Percentiles rank a stretch among this genome's conserved stretches.
Conservation (phyloP, 2,329 filamentous ascomycete genomes). For the Fusarium sp. region DNA sequence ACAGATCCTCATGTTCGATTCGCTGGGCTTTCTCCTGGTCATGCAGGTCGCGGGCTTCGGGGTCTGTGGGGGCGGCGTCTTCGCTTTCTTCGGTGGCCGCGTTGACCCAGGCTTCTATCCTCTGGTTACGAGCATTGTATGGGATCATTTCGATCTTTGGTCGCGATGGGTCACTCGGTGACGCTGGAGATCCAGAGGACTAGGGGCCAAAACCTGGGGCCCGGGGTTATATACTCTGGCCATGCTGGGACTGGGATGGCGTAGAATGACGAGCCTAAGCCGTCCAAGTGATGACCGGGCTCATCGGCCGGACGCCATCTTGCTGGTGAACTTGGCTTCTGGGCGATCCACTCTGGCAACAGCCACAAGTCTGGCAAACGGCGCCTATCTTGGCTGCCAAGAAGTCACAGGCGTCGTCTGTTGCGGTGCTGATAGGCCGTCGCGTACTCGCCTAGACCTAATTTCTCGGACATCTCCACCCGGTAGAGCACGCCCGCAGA, state of each 20-base stretch:
- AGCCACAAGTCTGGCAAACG: conserved; percentile 42
- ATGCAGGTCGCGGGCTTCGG: conserved; percentile 44
- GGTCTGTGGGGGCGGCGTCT: conserved; percentile 40
- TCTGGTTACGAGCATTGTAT: conserved; percentile 41
- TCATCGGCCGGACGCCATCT: conserved; percentile 38
- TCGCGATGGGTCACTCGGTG: conserved; percentile 36
- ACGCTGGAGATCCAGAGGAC: conserved; percentile 31
- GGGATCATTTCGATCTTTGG: conserved; percentile 42
- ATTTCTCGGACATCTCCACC: conserved; percentile 33
- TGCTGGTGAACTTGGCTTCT: conserved; percentile 36
- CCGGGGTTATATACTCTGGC: conserved; percentile 41
- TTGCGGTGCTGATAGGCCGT: conserved; percentile 39
- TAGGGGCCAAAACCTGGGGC: conserved; percentile 32
- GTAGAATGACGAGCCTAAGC: conserved; percentile 37
- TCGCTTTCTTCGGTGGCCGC: conserved; percentile 40
- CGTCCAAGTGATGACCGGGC: conserved; percentile 20
- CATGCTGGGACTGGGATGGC: conserved; percentile 36
- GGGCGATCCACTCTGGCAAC: conserved; percentile 36
- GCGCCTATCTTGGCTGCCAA: conserved; percentile 39
- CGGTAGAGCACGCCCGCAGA: conserved; percentile 23
- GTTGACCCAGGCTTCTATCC: conserved; percentile 44
- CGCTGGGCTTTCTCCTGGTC: conserved; percentile 47
- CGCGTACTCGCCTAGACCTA: conserved; percentile 27
- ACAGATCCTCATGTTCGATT: conserved; percentile 46
- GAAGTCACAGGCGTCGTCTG: conserved; percentile 20